These are phyloP conservation scores for Primulina eburnea DNA, from an alignment of 257 asterid species.

Conservation along the genomic window DNA sequence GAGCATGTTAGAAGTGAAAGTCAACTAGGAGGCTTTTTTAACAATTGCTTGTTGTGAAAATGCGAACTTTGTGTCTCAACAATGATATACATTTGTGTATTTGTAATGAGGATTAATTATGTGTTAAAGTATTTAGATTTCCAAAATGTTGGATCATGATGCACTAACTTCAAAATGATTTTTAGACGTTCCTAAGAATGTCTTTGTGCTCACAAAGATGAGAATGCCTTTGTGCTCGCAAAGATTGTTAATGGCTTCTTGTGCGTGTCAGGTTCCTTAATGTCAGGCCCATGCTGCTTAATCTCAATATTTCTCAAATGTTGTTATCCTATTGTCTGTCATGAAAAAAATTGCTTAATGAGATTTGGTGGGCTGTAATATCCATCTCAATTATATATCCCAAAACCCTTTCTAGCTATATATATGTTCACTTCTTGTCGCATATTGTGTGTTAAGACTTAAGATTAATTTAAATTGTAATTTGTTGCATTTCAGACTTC, in stretches of 20 bases:
- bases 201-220: neutral
- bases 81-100: neutral
- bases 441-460: conserved; percentile 4
- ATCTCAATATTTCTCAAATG: neutral
- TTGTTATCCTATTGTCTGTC: neutral
- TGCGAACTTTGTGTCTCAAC: no score
- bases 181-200: neutral
- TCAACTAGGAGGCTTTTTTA: conserved; percentile 1
- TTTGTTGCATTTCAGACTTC: conserved; percentile 44
- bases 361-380: neutral
- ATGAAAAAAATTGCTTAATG: neutral
- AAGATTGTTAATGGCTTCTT: neutral
- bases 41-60: neutral
- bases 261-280: neutral
- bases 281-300: conserved; percentile 3
- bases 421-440: neutral
- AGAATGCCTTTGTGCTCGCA: neutral
- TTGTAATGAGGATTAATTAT: neutral
- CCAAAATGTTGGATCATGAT: neutral
- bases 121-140: neutral
- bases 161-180: neutral
- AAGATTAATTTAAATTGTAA: conserved; percentile 8
- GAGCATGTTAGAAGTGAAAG: conserved; percentile 12
- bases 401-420: neutral
- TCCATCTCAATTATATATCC: neutral